These are phyloP conservation scores for Globomyces sp. DNA, from an alignment of 371 early-diverging fungal genomes.

Conservation along the genomic window DNA sequence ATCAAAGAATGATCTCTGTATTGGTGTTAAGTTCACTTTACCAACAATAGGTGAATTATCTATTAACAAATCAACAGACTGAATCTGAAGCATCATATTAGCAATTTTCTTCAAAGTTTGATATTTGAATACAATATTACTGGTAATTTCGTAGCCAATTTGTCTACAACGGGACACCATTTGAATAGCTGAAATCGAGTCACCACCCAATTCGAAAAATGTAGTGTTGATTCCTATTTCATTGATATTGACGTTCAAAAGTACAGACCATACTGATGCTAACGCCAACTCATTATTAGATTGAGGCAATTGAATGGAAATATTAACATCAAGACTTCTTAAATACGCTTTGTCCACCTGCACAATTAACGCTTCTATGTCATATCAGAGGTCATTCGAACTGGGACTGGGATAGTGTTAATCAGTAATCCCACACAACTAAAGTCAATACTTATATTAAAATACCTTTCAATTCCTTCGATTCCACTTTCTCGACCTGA, in stretches of 20 bases:
- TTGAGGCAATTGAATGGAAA: conserved; percentile 8
- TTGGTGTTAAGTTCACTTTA: no score
- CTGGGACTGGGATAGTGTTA: no score
- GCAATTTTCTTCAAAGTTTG: conserved; percentile 11
- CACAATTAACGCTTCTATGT: conserved; percentile 6
- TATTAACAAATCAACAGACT: no score
- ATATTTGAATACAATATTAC: neutral
- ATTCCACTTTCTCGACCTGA: conserved; percentile 26
- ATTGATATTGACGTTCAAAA: conserved; percentile 19
- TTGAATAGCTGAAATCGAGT: conserved; percentile 28
- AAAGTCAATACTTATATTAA: no score
- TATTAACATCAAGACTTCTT: no score
- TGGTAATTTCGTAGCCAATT: neutral
- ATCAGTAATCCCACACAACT: no score
- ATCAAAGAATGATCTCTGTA: no score
- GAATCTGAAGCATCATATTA: no score
- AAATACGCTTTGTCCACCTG: conserved; percentile 9
- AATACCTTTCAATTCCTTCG: conserved; percentile 20
- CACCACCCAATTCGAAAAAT: conserved; percentile 37
- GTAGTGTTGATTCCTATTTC: conserved; percentile 17
- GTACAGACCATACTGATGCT: conserved; percentile 17
- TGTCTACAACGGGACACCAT: neutral
- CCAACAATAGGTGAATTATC: no score
- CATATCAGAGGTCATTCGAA: no score
- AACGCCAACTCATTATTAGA: conserved; percentile 20